Base-by-base conservation (phyloP, 192 early-diverging fungal species). In the Backusella sp. region DNA sequence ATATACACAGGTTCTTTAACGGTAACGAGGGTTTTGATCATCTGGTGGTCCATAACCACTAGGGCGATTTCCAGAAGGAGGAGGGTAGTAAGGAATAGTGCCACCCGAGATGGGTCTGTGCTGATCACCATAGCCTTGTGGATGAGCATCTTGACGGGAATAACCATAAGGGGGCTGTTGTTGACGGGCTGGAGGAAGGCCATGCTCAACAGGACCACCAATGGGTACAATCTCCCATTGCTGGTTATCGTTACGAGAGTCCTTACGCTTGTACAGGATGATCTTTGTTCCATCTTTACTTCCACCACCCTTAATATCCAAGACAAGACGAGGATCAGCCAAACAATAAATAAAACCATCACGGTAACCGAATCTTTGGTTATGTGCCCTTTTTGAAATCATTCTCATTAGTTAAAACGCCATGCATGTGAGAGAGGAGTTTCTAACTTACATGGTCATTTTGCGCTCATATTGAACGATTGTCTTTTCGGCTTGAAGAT, bases 181-280 rank as follows among this genome's bases (percentile, higher is more conserved):
- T 28, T 62, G 56, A 62, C n/a, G 41, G 44, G 41, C 70, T 28
- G 26, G 39, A 23, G 39, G 11, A 19, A 35, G 62, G 28, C n/a
- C 35, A 32, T 76, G 30, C 15, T 56, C 66, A 32, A 37, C 36
- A 70, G 41, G 7, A 4, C 23, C 49, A 4, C 70, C 78, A 53
- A 26, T 37, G 28, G 75, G 79, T 14, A 73, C 70, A 21, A 80
- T 15, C 5, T 17, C 36, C 79, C 79, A 80, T 68, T 76, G 70
- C 12, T 80, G 79, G 28, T 80, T 80, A 34, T 23, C 14, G 52
- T 56, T 69, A 23, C 35, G 62, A 17, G 65, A 26, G 34, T 71
- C 62, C 39, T 80, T 80, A 53, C 79, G 79, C n/a, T 76, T 72
- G 70, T 80, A 80, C 8, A 80, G 46, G 35, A 80, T 80, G 21